A percentile compares a stretch with the other conserved stretches of the same genome.
Evolutionary conservation across 2,329 filamentous ascomycete species (phyloP).

Genomic region (Colletotrichum sp.): DNA sequence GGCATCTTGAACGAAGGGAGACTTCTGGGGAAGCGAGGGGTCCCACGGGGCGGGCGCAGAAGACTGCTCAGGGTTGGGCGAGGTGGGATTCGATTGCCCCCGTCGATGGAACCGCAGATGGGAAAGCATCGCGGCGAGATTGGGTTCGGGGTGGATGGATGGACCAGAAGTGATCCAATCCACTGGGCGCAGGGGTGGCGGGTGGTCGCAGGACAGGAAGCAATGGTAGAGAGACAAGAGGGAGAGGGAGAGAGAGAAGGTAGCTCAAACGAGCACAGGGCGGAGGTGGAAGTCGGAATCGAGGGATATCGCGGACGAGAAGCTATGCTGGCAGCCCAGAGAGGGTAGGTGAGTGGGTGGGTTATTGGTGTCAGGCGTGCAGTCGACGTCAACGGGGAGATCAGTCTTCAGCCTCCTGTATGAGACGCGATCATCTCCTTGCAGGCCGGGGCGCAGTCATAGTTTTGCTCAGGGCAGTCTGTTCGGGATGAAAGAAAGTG

Average conservation of each 20-base stretch:
- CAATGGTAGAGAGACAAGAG: background rate
- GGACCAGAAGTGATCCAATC: background rate
- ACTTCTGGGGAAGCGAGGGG: conserved; percentile 40
- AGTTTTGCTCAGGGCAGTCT: background rate
- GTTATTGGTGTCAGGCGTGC: background rate
- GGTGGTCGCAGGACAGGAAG: conserved; percentile 12
- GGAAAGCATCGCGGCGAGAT: conserved; percentile 46
- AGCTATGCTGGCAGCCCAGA: background rate
- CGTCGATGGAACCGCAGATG: conserved; percentile 65
- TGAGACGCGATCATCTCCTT: conserved; percentile 22
- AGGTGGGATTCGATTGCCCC: conserved; percentile 60
- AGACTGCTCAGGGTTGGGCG: conserved; percentile 54
- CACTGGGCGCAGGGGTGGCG: conserved; percentile 13
- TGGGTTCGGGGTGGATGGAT: background rate
- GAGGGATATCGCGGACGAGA: background rate
- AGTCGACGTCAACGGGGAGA: background rate
- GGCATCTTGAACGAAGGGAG: conserved; percentile 45
- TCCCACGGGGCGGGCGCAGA: conserved; percentile 38
- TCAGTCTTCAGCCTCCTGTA: conserved; percentile 8
- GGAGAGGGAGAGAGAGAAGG: conserved; percentile 3
- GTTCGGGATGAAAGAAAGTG: background rate
- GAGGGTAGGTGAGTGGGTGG: background rate
- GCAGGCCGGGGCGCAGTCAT: conserved; percentile 15
- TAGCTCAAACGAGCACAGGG: background rate
- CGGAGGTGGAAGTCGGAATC: background rate